Base-by-base conservation (phyloP, 257 asterid genomes). In the Salvia hispanica region DNA sequence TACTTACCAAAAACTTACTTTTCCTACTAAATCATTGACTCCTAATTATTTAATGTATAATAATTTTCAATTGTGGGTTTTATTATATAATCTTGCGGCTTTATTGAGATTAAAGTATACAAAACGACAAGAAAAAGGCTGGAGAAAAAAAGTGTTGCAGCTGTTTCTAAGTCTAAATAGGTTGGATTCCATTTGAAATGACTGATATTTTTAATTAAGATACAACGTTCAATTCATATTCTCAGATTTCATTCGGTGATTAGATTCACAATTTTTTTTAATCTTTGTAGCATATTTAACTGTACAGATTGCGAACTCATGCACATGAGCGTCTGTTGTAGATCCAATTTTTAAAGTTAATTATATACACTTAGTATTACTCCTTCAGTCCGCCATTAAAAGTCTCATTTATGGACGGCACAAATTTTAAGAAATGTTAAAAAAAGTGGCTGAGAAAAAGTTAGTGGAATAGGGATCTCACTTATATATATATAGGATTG, bases 211-310 rank as follows among this genome's bases (percentile, higher is more conserved):
- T 7, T 45, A 15, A 66, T 51, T 50, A 50, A 15, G 18, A 63
- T 34, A 50, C 16, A 15, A 34, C 13, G 15, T 4, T n/a, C 4
- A 1, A 13, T 39, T 36, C 12, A 0, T 7, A 39, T 39, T 3
- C 54, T 59, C 4, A 2, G 33, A 36, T 37, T 51, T 39, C 36
- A 21, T 53, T 51, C 10, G 9, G 31, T n/a, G 18, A 36, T 37
- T 5, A 60, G 28, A 47, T 69, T 58, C 67, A 69, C 54, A 48
- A n/a, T n/a, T 59, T 37, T 39, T 39, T 69, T 39, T 34, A 6
- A 54, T 4, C 25, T 9, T 18, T 4, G 43, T 4, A 28, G 10
- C 31, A 25, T 25, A 25, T 25, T 51, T 43, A 43, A 43, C 7
- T 7, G 43, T 39, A 8, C 43, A 39, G 1, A 2, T 8, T 8